Evolutionary conservation across 108 stramenopile species (phyloP).

Genomic region (Nitzschia palea): DNA sequence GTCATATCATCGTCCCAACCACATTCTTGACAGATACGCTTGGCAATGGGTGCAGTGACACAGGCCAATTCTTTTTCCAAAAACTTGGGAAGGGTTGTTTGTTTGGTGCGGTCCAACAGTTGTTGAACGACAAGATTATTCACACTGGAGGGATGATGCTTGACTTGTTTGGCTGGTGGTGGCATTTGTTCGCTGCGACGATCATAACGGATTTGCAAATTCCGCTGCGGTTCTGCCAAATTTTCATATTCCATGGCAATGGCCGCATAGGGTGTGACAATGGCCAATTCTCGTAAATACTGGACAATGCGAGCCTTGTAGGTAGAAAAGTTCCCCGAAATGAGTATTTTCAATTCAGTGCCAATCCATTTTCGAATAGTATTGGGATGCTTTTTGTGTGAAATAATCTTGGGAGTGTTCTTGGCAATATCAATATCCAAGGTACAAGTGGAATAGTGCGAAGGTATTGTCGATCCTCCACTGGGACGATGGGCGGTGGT

Average conservation of each 20-base stretch:
- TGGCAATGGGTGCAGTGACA: conserved; percentile 62
- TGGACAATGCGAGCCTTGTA: conserved; percentile 88
- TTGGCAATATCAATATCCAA: conserved; percentile 96
- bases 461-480: conserved; percentile 36
- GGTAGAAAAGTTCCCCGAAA: conserved; percentile 92
- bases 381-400: conserved; percentile 74
- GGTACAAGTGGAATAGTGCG: conserved; percentile 65
- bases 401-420: conserved; percentile 80
- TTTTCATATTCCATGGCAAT: conserved; percentile 75
- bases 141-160: conserved; percentile 91
- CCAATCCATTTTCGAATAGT: conserved; percentile 68
- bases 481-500: conserved; percentile 56
- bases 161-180: conserved; percentile 83
- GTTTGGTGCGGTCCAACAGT: conserved; percentile 74
- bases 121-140: conserved; percentile 94
- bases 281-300: conserved; percentile 94
- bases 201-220: conserved; percentile 66
- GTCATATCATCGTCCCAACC: conserved; percentile 53
- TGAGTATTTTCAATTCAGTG: conserved; percentile 83
- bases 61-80: conserved; percentile 71
- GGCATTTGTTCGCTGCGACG: conserved; percentile 92
- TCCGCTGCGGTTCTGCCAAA: conserved; percentile 54
- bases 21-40: conserved; percentile 63
- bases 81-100: conserved; percentile 77
- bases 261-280: conserved; percentile 95